Conservation (phyloP, 1,284 basidiomycete species). For the Agroathelia rolfsii region DNA sequence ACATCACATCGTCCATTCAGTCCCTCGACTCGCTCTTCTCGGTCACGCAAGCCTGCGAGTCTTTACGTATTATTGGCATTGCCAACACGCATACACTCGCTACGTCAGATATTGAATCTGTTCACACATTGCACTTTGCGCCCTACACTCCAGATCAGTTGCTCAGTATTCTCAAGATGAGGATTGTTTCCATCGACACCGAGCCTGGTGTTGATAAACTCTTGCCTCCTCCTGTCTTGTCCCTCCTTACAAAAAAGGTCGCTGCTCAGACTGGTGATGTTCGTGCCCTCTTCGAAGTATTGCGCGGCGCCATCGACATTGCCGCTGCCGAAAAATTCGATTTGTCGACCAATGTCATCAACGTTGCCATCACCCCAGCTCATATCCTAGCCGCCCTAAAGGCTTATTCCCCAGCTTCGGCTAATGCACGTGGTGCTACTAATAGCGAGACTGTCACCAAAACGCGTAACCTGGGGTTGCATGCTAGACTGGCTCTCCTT, state of each 20-base stretch:
- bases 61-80: conserved; percentile 62
- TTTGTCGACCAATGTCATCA: conserved; percentile 10
- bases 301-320: conserved; percentile 66
- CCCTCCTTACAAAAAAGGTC: conserved; percentile 65
- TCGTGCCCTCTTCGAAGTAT: conserved; percentile 63
- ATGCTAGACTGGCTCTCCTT: conserved; percentile 59
- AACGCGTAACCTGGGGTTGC: conserved; percentile 56
- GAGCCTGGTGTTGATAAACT: conserved; percentile 37
- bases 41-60: conserved; percentile 36
- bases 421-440: conserved; percentile 21
- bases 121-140: conserved; percentile 63
- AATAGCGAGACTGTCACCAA: conserved; percentile 58
- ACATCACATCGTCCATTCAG: conserved; percentile 50
- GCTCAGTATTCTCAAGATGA: conserved; percentile 50
- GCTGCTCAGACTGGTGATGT: conserved; percentile 73
- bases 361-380: conserved; percentile 41
- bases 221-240: conserved; percentile 50
- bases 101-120: conserved; percentile 25
- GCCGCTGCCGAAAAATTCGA: conserved; percentile 28
- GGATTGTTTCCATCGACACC: conserved; percentile 33
- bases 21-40: conserved; percentile 53
- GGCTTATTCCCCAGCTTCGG: conserved; percentile 46
- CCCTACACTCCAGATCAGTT: conserved; percentile 65
- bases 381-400: conserved; percentile 64
- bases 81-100: conserved; percentile 78